Percentiles rank a stretch among this genome's conserved stretches.
phyloP scores from a whole-genome alignment of 2,329 filamentous ascomycete species.

The Diaporthe destruens region DNA sequence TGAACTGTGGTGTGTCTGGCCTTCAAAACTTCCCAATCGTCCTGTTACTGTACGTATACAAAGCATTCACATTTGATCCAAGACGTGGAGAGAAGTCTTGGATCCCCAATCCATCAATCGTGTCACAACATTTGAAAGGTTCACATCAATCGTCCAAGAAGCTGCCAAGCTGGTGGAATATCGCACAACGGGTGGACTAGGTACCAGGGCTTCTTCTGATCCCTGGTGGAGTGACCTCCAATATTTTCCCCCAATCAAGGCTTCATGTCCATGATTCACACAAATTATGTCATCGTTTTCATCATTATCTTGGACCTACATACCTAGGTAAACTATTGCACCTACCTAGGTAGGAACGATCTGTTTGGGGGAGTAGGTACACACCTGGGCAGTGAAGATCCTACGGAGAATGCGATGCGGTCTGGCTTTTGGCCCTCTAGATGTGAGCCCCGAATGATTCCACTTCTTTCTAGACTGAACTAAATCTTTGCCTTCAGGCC shows the following conservation, averaged over 20 bases:
- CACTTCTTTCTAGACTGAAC: neutral
- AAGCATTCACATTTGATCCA: neutral
- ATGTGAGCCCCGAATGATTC: no score
- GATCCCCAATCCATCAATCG: neutral
- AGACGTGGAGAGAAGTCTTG: neutral
- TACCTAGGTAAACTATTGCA: no score
- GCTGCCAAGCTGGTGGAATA: neutral
- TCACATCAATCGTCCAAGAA: neutral
- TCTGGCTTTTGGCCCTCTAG: no score
- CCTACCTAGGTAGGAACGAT: neutral
- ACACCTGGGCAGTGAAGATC: no score
- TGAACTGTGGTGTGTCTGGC: neutral
- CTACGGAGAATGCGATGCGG: neutral
- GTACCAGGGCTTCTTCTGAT: neutral
- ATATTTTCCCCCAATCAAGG: neutral
- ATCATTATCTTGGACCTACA: neutral
- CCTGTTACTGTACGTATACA: neutral
- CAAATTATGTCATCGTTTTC: no score
- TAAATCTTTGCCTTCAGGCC: conserved; percentile 18
- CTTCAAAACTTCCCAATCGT: neutral
- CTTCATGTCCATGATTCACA: neutral
- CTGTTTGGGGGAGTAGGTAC: neutral
- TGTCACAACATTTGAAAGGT: neutral
- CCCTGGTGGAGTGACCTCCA: neutral
- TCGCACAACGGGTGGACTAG: neutral